A percentile compares a stretch with the other conserved stretches of the same genome.
These are phyloP conservation scores for Cordyceps farinosa DNA, from an alignment of 2,329 filamentous ascomycete species.

Conservation along the genomic window DNA sequence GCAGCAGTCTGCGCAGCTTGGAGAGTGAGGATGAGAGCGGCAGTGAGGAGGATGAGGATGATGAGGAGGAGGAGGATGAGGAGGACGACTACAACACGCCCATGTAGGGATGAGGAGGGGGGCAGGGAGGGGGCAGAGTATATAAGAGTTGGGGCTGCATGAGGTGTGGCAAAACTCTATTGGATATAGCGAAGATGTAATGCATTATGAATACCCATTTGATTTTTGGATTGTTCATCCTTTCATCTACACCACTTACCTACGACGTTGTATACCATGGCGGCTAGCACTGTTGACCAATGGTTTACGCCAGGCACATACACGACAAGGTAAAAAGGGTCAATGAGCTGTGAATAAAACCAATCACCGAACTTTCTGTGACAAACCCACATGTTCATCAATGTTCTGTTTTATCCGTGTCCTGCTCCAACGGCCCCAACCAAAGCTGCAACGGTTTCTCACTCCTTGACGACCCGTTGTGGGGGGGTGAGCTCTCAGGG, in stretches of 20 bases:
- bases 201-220: constrained; percentile 16
- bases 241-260: background rate
- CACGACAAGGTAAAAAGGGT: too few relatives aligned
- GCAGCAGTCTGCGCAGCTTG: constrained; percentile 44
- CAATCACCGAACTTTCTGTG: background rate
- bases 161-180: background rate
- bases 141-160: background rate
- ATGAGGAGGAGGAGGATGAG: constrained; percentile 47
- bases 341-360: background rate
- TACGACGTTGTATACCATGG: background rate
- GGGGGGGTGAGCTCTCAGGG: background rate
- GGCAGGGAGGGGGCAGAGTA: background rate
- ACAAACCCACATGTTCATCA: too few relatives aligned
- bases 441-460: background rate
- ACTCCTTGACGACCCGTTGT: background rate
- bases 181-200: constrained; percentile 1
- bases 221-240: background rate
- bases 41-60: constrained; percentile 45
- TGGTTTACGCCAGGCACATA: too few relatives aligned
- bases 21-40: constrained; percentile 54
- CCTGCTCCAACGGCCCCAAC: background rate
- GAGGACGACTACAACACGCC: constrained; percentile 36
- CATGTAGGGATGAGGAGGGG: background rate
- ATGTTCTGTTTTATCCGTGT: too few relatives aligned
- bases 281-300: too few relatives aligned